Conservation (phyloP, 345 rosid genomes). For the Theobroma cacao region DNA sequence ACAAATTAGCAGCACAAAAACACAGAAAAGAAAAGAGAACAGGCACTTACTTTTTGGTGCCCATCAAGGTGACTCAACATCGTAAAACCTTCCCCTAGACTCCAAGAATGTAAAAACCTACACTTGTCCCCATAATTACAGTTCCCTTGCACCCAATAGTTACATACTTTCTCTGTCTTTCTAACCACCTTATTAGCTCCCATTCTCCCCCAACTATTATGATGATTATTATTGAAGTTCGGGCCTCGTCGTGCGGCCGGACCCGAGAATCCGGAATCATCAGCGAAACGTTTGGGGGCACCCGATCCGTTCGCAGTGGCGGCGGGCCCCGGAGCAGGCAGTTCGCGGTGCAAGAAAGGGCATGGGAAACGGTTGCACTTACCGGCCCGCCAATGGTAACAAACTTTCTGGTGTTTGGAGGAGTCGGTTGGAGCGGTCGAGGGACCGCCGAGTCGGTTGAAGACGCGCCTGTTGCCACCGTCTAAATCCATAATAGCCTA, state of each 20-base stretch:
- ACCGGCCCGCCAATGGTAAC: slow-evolving; percentile 88
- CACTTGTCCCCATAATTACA: slow-evolving; percentile 80
- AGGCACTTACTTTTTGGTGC: slow-evolving; percentile 61
- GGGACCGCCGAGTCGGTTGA: slow-evolving; percentile 62
- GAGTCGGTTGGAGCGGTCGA: slow-evolving; percentile 25
- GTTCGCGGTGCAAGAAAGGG: slow-evolving; percentile 70
- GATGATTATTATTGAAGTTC: slow-evolving; percentile 36
- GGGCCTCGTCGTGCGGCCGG: slow-evolving; percentile 55
- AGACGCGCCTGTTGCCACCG: slow-evolving; percentile 70
- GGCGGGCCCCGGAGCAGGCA: slow-evolving; percentile 41
- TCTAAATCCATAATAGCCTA: slow-evolving; percentile 62
- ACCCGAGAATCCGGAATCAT: slow-evolving; percentile 61
- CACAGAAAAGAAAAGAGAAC: background rate
- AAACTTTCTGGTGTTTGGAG: slow-evolving; percentile 56
- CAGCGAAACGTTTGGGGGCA: slow-evolving; percentile 57
- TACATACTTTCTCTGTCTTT: slow-evolving; percentile 75
- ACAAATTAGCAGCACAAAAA: background rate
- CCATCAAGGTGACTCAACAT: slow-evolving; percentile 85
- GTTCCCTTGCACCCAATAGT: slow-evolving; percentile 81
- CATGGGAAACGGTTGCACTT: slow-evolving; percentile 70
- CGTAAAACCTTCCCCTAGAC: slow-evolving; percentile 67
- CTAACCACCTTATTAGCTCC: slow-evolving; percentile 51
- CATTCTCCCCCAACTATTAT: slow-evolving; percentile 53
- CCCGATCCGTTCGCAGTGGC: slow-evolving; percentile 32
- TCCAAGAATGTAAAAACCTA: slow-evolving; percentile 89